These are phyloP conservation scores for Alternaria metachromatica DNA, from an alignment of 2,329 filamentous ascomycete genomes.

Conservation along the genomic window DNA sequence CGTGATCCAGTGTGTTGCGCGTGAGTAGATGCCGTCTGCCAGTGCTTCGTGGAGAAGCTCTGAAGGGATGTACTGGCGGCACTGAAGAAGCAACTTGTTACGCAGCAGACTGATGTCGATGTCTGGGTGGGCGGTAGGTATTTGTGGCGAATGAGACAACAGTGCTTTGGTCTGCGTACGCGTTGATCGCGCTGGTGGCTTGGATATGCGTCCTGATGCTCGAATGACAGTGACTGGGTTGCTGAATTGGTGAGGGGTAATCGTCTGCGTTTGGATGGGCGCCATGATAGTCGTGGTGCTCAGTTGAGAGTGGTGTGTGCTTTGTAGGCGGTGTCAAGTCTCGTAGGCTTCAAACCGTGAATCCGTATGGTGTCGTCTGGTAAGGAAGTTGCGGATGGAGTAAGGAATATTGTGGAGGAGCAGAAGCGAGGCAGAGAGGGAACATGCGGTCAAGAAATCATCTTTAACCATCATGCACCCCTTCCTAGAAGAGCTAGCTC, in stretches of 20 bases:
- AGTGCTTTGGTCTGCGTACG: constrained; percentile 26
- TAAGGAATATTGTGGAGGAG: neutral
- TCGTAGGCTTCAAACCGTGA: neutral
- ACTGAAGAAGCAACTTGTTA: constrained; percentile 35
- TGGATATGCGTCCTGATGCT: constrained; percentile 25
- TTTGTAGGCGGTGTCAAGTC: neutral
- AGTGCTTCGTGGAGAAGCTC: constrained; percentile 27
- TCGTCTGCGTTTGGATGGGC: constrained; percentile 37
- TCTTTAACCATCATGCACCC: constrained; percentile 26
- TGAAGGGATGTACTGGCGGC: constrained; percentile 27
- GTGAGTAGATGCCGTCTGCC: constrained; percentile 34
- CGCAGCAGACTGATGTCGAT: constrained; percentile 35
- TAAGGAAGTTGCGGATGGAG: neutral
- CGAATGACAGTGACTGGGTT: constrained; percentile 28
- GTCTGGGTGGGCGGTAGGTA: constrained; percentile 31
- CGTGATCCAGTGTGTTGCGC: constrained; percentile 32
- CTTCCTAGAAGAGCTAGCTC: constrained; percentile 25
- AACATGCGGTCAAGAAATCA: constrained; percentile 31
- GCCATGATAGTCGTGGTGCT: constrained; percentile 22
- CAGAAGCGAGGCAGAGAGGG: constrained; percentile 10
- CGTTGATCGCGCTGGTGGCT: constrained; percentile 28
- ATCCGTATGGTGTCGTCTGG: neutral
- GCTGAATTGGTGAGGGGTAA: constrained; percentile 26
- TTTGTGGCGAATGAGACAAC: constrained; percentile 30
- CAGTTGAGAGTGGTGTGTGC: neutral